Conservation (phyloP, 1,139 yeast genomes). For the Taiozyma sp. region DNA sequence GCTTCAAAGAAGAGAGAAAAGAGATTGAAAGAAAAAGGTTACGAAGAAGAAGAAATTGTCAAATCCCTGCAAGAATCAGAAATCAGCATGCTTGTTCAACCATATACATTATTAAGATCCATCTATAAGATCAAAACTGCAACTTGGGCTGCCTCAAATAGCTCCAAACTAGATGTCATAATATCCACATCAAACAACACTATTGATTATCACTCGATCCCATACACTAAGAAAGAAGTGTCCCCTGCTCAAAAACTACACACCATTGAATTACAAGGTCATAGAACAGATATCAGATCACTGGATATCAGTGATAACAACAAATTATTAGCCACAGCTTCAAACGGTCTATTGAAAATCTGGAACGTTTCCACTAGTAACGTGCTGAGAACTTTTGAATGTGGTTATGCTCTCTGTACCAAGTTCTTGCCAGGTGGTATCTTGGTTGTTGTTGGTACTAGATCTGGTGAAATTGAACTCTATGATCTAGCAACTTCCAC, state of each 20-base stretch:
- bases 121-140: slow-evolving; percentile 51
- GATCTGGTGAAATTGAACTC: slow-evolving; percentile 77
- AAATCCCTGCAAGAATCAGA: slow-evolving; percentile 48
- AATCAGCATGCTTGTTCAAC: slow-evolving; percentile 53
- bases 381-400: slow-evolving; percentile 80
- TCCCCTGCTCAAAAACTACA: slow-evolving; percentile 44
- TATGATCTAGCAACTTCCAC: slow-evolving; percentile 85
- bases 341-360: slow-evolving; percentile 81
- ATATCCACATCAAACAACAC: slow-evolving; percentile 68
- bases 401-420: slow-evolving; percentile 83
- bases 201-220: slow-evolving; percentile 59
- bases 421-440: slow-evolving; percentile 90
- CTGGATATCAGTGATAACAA: slow-evolving; percentile 79
- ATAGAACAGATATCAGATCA: slow-evolving; percentile 83
- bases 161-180: slow-evolving; percentile 51
- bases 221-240: slow-evolving; percentile 43
- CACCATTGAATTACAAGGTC: slow-evolving; percentile 74
- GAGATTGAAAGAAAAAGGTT: slow-evolving; percentile 68
- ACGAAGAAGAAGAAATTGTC: slow-evolving; percentile 56
- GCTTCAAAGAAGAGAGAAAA: slow-evolving; percentile 76
- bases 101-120: slow-evolving; percentile 58
- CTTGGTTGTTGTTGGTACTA: slow-evolving; percentile 83
- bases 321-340: slow-evolving; percentile 78
- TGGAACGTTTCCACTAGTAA: slow-evolving; percentile 76
- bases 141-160: slow-evolving; percentile 42